These are phyloP conservation scores for Oehlia diaphana DNA, from an alignment of 192 early-diverging fungal genomes.

Conservation along the genomic window DNA sequence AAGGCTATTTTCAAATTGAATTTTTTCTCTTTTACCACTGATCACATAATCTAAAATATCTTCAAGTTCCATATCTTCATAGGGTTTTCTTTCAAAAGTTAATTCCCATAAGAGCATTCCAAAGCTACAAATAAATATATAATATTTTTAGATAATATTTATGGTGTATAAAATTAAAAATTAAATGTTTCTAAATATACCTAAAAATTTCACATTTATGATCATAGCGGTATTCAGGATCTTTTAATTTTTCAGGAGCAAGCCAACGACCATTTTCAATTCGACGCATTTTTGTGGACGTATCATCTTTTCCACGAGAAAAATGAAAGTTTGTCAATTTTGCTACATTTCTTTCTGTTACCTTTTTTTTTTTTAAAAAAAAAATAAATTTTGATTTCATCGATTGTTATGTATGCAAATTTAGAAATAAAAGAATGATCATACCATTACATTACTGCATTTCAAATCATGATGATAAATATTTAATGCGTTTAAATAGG, in stretches of 20 bases:
- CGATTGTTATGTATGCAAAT: too few species aligned
- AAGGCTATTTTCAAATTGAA: not conserved
- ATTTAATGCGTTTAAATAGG: slow-evolving; percentile 4
- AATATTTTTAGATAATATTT: too few species aligned
- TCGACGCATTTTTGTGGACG: not conserved
- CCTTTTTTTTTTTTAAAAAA: not conserved
- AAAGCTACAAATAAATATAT: not conserved
- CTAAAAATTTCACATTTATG: slow-evolving; percentile 27
- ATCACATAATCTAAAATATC: not conserved
- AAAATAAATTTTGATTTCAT: not conserved
- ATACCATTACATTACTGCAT: slow-evolving; percentile 25
- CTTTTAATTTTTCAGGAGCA: slow-evolving; percentile 25
- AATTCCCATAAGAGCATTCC: slow-evolving; percentile 19
- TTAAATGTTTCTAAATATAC: too few species aligned
- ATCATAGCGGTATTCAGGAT: not conserved
- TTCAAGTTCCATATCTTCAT: not conserved
- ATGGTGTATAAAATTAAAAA: too few species aligned
- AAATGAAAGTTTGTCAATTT: slow-evolving; percentile 23
- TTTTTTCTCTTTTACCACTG: not conserved
- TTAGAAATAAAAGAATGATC: too few species aligned
- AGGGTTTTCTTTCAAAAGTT: slow-evolving; percentile 10
- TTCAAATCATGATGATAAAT: slow-evolving; percentile 25
- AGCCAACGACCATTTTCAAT: slow-evolving; percentile 5
- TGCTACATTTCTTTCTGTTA: not conserved
- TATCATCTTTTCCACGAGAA: not conserved